Conservation (phyloP, 2,329 filamentous ascomycete species). For the Fusarium burgessii region DNA sequence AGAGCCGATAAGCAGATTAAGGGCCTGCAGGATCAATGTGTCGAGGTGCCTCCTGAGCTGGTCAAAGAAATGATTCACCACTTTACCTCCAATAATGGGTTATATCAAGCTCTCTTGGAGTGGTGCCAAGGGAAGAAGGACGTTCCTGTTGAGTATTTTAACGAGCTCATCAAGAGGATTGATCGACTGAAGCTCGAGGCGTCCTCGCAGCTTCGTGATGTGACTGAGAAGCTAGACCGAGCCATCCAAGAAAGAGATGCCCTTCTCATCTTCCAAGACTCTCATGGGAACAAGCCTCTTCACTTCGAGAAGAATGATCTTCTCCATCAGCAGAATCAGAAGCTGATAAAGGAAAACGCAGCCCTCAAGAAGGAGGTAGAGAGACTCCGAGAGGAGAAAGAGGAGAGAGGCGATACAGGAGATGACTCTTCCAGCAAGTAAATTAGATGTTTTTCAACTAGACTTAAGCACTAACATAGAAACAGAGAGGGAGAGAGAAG, state of each 20-base stretch:
- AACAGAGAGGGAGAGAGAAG: background rate
- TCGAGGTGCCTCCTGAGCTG: constrained; percentile 1
- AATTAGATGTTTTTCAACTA: background rate
- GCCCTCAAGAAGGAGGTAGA: background rate
- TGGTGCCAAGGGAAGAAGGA: constrained; percentile 2
- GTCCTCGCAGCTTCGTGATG: constrained; percentile 5
- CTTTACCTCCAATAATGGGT: constrained; percentile 12
- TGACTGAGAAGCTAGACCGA: background rate
- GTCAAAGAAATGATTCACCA: constrained; percentile 22
- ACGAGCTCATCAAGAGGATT: constrained; percentile 9
- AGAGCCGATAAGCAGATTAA: constrained; percentile 17
- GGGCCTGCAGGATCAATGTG: constrained; percentile 9
- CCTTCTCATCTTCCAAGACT: background rate
- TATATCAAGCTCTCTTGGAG: constrained; percentile 23
- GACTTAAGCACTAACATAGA: background rate
- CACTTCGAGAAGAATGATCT: background rate
- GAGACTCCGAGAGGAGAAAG: background rate
- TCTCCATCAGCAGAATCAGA: background rate
- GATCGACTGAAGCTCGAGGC: constrained; percentile 31
- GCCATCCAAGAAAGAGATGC: background rate
- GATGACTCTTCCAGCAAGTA: background rate
- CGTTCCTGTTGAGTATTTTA: constrained; percentile 27
- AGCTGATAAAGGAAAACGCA: background rate
- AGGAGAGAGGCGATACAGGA: background rate
- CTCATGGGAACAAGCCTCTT: background rate